Conservation (phyloP, 2,329 filamentous ascomycete species). For the Rhynchosporium agropyri region DNA sequence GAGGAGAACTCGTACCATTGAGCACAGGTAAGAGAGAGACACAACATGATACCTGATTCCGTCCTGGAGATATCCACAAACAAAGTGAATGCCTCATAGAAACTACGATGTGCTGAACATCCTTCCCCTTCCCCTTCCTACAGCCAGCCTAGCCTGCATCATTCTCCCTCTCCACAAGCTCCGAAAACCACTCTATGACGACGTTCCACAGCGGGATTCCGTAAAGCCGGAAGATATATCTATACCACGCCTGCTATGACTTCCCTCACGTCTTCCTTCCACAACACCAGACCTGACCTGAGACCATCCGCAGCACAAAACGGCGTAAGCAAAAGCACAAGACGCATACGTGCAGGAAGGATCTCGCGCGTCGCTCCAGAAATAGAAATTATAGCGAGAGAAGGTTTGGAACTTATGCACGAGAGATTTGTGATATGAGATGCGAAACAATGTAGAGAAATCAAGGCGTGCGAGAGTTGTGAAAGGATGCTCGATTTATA, state of each 20-base stretch:
- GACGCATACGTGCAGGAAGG: not conserved
- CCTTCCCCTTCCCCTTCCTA: too few species aligned
- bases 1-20: too few species aligned
- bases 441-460: not conserved
- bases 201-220: not conserved
- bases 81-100: too few species aligned
- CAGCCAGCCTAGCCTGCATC: too few species aligned
- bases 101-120: too few species aligned
- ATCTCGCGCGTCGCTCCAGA: not conserved
- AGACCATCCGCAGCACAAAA: constrained; percentile 4
- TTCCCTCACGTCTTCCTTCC: not conserved
- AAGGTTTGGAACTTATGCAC: not conserved
- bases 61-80: too few species aligned
- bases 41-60: too few species aligned
- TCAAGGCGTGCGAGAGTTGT: not conserved
- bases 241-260: constrained; percentile 8
- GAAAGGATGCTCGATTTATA: not conserved
- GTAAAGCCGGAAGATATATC: not conserved
- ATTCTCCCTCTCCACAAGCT: not conserved
- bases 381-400: constrained; percentile 6
- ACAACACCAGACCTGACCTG: constrained; percentile 6
- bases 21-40: too few species aligned
- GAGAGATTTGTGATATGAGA: not conserved
- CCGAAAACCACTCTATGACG: not conserved
- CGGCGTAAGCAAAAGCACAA: constrained; percentile 4